A percentile compares a stretch with the other conserved stretches of the same genome.
phyloP scores from a whole-genome alignment of 345 rosid genomes.

The Pistacia atlantica region DNA sequence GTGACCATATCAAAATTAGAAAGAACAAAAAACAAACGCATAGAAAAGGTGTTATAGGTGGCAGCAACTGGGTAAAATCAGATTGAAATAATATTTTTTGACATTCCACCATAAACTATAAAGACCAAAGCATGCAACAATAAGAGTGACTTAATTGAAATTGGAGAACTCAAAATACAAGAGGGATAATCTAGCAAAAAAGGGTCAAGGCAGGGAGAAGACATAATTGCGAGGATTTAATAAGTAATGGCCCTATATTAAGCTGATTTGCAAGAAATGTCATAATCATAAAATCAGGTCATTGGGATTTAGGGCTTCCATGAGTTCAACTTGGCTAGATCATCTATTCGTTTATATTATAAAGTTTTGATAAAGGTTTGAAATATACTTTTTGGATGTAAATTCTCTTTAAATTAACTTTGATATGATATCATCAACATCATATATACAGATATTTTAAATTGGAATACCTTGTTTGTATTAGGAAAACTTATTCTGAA shows the following conservation, averaged over 20 bases:
- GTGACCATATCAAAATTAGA: background rate
- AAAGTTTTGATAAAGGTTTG: background rate
- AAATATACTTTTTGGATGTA: background rate
- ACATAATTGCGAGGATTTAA: background rate
- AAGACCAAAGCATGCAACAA: background rate
- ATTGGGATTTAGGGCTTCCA: background rate
- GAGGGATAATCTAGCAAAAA: background rate
- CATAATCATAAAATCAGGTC: background rate
- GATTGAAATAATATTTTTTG: too few relatives aligned
- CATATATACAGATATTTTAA: background rate
- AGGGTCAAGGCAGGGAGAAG: background rate
- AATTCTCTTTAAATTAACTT: background rate
- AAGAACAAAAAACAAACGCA: background rate
- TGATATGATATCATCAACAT: background rate
- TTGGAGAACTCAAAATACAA: background rate
- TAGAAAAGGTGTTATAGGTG: background rate
- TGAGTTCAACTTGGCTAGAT: background rate
- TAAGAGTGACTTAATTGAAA: background rate
- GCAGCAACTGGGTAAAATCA: background rate
- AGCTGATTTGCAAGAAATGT: background rate
- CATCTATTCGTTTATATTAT: background rate
- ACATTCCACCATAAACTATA: too few relatives aligned
- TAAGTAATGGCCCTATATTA: background rate
- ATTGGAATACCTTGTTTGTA: background rate
- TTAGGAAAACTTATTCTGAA: background rate